Evolutionary conservation across 2,329 filamentous ascomycete genomes (phyloP).

Genomic region (Trichophyton equinum): DNA sequence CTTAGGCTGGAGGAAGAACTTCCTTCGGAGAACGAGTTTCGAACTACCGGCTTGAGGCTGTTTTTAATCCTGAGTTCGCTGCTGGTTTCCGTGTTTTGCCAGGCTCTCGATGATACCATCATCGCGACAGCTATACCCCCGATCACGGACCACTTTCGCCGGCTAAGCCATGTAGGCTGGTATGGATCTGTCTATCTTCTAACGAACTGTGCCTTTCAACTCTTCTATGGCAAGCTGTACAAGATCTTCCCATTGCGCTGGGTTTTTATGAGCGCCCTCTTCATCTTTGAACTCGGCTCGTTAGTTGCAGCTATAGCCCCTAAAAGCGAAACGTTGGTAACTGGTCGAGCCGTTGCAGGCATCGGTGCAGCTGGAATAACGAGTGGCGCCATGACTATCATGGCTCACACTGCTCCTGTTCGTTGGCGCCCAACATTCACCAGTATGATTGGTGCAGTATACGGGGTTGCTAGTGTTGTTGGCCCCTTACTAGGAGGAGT

Average conservation of each 20-base stretch:
- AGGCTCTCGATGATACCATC: constrained; percentile 16
- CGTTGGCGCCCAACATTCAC: constrained; percentile 19
- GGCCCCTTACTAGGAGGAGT: constrained; percentile 20
- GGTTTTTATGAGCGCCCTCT: constrained; percentile 18
- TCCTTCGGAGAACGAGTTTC: neutral
- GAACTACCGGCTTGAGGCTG: neutral
- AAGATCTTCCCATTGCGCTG: constrained; percentile 29
- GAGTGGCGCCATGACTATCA: constrained; percentile 22
- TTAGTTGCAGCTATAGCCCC: constrained; percentile 13
- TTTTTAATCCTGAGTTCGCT: neutral
- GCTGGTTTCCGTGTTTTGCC: constrained; percentile 6
- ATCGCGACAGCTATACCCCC: constrained; percentile 24
- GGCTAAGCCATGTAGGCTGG: constrained; percentile 26
- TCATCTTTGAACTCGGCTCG: constrained; percentile 20
- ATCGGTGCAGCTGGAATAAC: constrained; percentile 28
- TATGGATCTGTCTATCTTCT: constrained; percentile 25
- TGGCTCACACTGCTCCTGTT: constrained; percentile 13
- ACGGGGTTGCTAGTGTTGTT: constrained; percentile 15
- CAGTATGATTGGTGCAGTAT: constrained; percentile 18
- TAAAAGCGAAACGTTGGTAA: constrained; percentile 2
- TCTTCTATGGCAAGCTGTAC: constrained; percentile 30
- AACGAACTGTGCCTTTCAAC: constrained; percentile 19
- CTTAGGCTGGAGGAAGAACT: neutral
- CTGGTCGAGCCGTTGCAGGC: constrained; percentile 28
- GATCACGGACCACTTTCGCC: constrained; percentile 26